Base-by-base conservation (phyloP, 2,329 filamentous ascomycete genomes). In the Ophiostoma triangulosporum region DNA sequence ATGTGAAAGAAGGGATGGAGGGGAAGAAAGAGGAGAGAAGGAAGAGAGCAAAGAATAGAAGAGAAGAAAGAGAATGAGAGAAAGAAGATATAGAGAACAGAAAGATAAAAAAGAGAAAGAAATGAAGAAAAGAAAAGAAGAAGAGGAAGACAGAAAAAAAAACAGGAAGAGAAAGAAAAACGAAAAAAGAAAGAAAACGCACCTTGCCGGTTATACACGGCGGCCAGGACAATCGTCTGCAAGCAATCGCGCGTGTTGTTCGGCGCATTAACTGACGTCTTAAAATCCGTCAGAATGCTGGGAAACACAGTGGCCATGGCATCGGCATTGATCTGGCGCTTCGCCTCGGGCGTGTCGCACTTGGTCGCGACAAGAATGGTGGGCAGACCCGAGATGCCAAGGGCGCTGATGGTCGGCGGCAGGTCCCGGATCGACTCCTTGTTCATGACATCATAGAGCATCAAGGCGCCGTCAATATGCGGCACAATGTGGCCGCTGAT, bases 371-470 rank as follows among this genome's bases (percentile, higher is more conserved):
- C 86, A 40, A 96, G 77, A 57, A 91, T 76, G 52, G 84, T 85
- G 8, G 90, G 88, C 36, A 95, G 69, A 24, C 77, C 76, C 17
- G 84, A 81, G 61, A 83, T 84, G 55, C 81, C 78, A 51, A 95
- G 74, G 40, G 84, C 83, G 69, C 81, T 81, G 65, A 95, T 73
- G 57, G 87, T 81, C 61, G 84, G 78, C 38, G 86, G 83, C 53
- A 95, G 73, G 56, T 85, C 80, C 56, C 77, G 75, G 61, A 95
- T 80, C 64, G 83, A 91, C 56, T 83, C 80, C 60, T 80, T 77
- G 65, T 86, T 84, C 67, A 82, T 86, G 45, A 94, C 85, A 74
- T 96, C 88, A 73, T 95, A 95, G 49, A 97, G 72, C 55, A 91
- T 79, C 61, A 96, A 70, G 46, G 86, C 88, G 20, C 86, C 91